Conservation (phyloP, 2,329 filamentous ascomycete species). For the Fusarium sterilihyphosum region DNA sequence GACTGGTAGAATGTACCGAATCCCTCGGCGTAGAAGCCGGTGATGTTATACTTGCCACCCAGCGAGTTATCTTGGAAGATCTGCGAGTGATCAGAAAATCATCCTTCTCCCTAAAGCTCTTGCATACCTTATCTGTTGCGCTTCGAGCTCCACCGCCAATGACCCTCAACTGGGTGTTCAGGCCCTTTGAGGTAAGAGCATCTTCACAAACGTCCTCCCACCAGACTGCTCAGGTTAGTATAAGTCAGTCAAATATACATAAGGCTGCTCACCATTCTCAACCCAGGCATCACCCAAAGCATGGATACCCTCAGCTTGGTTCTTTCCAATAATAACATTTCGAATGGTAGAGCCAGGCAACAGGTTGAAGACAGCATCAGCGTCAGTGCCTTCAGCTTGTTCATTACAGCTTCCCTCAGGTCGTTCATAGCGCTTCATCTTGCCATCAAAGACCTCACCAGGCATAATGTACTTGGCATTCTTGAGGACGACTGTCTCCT, state of each 20-base stretch:
- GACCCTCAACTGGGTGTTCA: conserved; percentile 44
- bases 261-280: conserved; percentile 38
- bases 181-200: conserved; percentile 42
- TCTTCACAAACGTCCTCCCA: conserved; percentile 47
- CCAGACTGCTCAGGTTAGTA: conserved; percentile 32
- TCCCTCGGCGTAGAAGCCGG: conserved; percentile 43
- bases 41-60: conserved; percentile 46
- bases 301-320: conserved; percentile 49
- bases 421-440: conserved; percentile 52
- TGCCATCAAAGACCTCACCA: conserved; percentile 47
- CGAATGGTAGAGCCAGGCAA: conserved; percentile 49
- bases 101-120: accelerated
- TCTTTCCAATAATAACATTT: conserved; percentile 52
- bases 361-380: conserved; percentile 53
- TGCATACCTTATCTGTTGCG: conserved; percentile 43
- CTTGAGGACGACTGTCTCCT: conserved; percentile 42
- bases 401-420: conserved; percentile 54
- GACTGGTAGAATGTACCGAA: conserved; percentile 46
- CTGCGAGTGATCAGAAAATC: not conserved
- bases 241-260: accelerated
- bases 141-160: conserved; percentile 44
- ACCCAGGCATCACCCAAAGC: conserved; percentile 46
- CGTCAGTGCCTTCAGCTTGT: conserved; percentile 54
- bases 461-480: conserved; percentile 47
- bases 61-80: conserved; percentile 47